Conservation (phyloP, 2,329 filamentous ascomycete genomes). For the Helminthosporium solani region DNA sequence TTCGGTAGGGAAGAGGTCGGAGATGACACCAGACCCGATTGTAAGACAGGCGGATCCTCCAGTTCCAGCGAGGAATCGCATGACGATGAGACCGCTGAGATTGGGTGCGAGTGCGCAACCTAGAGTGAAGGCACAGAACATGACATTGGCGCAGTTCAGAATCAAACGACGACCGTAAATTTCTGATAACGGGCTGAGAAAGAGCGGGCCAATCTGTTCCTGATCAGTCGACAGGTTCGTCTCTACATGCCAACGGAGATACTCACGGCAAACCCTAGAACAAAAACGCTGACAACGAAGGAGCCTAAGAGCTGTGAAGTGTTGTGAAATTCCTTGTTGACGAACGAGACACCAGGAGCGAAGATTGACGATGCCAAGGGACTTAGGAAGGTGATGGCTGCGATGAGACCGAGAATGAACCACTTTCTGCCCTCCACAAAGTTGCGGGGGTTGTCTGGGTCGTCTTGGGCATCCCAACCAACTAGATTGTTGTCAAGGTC, state of each 20-base stretch:
- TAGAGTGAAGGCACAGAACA: conserved; percentile 55
- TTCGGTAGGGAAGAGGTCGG: conserved; percentile 35
- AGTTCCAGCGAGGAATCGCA: conserved; percentile 35
- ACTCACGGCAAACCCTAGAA: conserved; percentile 37
- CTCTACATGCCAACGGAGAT: background rate
- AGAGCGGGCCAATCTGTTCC: conserved; percentile 27
- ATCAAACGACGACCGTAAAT: conserved; percentile 38
- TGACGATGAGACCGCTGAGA: conserved; percentile 35
- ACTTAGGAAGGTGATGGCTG: conserved; percentile 37
- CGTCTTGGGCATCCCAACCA: conserved; percentile 39
- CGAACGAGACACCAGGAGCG: conserved; percentile 35
- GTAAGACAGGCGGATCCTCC: conserved; percentile 38
- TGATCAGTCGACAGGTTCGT: background rate
- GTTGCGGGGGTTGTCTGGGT: conserved; percentile 37
- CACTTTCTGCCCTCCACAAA: conserved; percentile 30
- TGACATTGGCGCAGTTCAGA: conserved; percentile 45
- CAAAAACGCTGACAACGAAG: conserved; percentile 38
- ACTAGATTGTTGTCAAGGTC: conserved; percentile 38
- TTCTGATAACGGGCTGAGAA: conserved; percentile 37
- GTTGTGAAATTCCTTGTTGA: conserved; percentile 35
- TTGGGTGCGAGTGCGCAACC: conserved; percentile 43
- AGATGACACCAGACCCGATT: conserved; percentile 38
- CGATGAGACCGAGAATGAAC: conserved; percentile 28
- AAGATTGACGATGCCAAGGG: conserved; percentile 41
- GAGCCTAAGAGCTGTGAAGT: conserved; percentile 33